phyloP scores from a whole-genome alignment of 768 basidiomycete genomes.

The Hypholoma sublateritium region DNA sequence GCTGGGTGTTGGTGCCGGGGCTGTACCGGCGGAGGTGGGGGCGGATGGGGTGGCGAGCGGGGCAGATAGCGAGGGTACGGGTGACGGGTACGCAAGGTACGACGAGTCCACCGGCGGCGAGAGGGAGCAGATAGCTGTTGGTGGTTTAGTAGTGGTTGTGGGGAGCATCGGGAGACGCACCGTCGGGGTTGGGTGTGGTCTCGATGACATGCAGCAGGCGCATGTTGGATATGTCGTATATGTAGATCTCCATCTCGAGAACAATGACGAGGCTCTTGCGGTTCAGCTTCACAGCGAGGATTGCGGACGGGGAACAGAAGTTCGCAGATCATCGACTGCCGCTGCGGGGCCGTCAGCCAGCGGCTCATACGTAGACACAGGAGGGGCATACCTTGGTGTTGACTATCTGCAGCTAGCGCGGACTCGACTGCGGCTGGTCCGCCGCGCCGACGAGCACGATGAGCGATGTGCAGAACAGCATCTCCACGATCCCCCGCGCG shows the following conservation, averaged over 20 bases:
- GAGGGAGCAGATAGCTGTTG: conserved; percentile 85
- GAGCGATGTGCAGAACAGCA: conserved; percentile 98
- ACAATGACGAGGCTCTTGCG: conserved; percentile 95
- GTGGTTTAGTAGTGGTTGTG: background rate
- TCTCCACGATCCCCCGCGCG: conserved; percentile 94
- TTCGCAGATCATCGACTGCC: conserved; percentile 99
- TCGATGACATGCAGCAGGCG: conserved; percentile 95
- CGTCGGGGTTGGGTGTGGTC: conserved; percentile 93
- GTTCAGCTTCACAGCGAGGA: conserved; percentile 97
- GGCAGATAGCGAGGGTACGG: conserved; percentile 79
- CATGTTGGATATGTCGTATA: conserved; percentile 99
- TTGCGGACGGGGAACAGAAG: conserved; percentile 94
- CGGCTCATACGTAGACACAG: too few relatives aligned
- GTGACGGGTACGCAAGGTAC: conserved; percentile 95
- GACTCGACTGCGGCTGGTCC: conserved; percentile 87
- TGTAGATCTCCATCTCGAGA: conserved; percentile 96
- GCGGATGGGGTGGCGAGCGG: conserved; percentile 39
- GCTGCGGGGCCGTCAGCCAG: conserved; percentile 41
- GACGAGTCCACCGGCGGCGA: conserved; percentile 92
- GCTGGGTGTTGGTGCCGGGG: conserved; percentile 35
- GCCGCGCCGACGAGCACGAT: conserved; percentile 96
- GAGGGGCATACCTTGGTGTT: conserved; percentile 95
- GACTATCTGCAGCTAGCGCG: conserved; percentile 93
- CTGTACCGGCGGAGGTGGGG: conserved; percentile 32
- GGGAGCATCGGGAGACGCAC: conserved; percentile 42